phyloP scores from a whole-genome alignment of 176 grass and related monocot genomes.

The Oryza australiensis region DNA sequence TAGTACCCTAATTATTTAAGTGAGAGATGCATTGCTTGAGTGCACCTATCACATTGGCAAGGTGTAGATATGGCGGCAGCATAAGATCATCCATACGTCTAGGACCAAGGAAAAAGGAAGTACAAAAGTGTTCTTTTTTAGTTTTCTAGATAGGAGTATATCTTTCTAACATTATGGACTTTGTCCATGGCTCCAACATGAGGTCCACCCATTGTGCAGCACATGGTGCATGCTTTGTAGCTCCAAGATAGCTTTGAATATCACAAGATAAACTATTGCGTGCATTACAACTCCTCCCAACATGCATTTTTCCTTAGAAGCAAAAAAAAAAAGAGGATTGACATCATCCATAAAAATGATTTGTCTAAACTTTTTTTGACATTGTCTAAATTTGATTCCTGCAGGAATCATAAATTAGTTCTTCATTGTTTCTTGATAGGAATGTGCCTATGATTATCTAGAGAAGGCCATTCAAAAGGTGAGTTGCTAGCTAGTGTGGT shows the following conservation, averaged over 20 bases:
- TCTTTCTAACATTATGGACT: constrained; percentile 37
- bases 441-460: background rate
- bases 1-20: background rate
- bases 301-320: background rate
- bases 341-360: background rate
- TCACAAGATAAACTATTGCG: background rate
- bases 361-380: background rate
- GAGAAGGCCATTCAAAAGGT: background rate
- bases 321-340: background rate
- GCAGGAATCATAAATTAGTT: background rate
- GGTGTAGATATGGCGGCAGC: constrained; percentile 33
- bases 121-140: constrained; percentile 15
- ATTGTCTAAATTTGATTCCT: background rate
- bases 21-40: background rate
- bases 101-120: background rate
- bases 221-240: constrained; percentile 42
- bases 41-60: constrained; percentile 20
- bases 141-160: constrained; percentile 39
- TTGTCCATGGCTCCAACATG: constrained; percentile 26
- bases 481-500: background rate
- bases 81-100: constrained; percentile 35
- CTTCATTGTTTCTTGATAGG: background rate
- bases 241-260: constrained; percentile 46
- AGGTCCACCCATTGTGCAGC: constrained; percentile 41
- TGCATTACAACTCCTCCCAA: constrained; percentile 36